phyloP scores from a whole-genome alignment of 2,329 filamentous ascomycete species.

The Paracamarosporium sp. region DNA sequence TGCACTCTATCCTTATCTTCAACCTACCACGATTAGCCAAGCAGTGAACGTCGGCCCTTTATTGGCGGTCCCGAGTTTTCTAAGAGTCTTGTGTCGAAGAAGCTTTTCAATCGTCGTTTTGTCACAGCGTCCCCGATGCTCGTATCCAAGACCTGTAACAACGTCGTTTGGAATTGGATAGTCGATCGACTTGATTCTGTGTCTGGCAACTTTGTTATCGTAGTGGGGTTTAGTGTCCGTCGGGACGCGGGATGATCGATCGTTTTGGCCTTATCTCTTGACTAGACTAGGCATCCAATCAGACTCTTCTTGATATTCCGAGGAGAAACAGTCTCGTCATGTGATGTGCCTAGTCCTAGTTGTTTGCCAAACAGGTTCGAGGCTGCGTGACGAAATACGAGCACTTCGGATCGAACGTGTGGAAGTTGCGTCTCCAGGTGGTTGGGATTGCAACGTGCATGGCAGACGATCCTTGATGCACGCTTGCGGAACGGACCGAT shows the following conservation, averaged over 20 bases:
- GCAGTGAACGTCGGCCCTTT: neutral
- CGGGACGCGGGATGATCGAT: constrained; percentile 12
- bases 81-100: neutral
- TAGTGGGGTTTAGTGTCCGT: constrained; percentile 18
- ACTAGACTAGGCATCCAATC: constrained; percentile 12
- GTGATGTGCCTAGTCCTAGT: neutral
- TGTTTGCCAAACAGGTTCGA: neutral
- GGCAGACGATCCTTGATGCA: neutral
- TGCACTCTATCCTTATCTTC: constrained; percentile 5
- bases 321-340: constrained; percentile 16
- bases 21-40: neutral
- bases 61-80: neutral
- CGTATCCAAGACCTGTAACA: neutral
- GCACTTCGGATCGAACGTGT: neutral
- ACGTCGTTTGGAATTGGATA: neutral
- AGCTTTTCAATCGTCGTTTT: neutral
- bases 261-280: constrained; percentile 18
- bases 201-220: constrained; percentile 4
- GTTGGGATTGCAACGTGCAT: neutral
- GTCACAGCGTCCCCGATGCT: neutral
- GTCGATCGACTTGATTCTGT: neutral
- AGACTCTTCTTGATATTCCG: constrained; percentile 7
- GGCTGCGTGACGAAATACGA: neutral
- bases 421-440: neutral
- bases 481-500: neutral